Base-by-base conservation (phyloP, 2,329 filamentous ascomycete genomes). In the Penicillium janthinellum region DNA sequence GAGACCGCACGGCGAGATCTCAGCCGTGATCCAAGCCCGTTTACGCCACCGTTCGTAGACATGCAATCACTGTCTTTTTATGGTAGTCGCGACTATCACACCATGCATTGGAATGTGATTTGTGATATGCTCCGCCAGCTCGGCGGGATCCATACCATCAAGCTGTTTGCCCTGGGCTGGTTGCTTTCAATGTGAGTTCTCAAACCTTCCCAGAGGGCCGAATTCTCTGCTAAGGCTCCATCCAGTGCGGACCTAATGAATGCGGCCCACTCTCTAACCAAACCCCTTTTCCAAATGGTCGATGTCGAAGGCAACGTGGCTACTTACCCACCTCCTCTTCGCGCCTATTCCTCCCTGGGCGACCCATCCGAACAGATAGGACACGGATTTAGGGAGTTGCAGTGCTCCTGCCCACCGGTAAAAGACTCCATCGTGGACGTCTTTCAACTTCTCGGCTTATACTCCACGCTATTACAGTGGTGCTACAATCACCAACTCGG, bases 41-140 rank as follows among this genome's bases (percentile, higher is more conserved):
- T 54, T 10, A 42, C 28, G n/a, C 51, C 51, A 0, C 51, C 51
- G 10, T 54, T 54, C 12, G 15, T 44, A 17, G 38, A 54, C 12
- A 42, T 54, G 38, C 51, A 54, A 35, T 45, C 39, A 6, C 25
- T 54, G 25, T 54, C 51, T 17, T 54, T 54, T n/a, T 54, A 54
- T 22, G 39, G 39, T 5, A 45, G 39, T 37, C 39, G 39, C 11
- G 39, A 54, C 38, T 54, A 42, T 44, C 51, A 54, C 25, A 39
- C 37, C 22, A n/a, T 54, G 25, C 51, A 54, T 41, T 54, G 51
- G 51, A 31, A n/a, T 44, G 51, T 54, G 8, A 17, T 54, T 5
- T 20, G 4, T 20, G 31, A 54, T 20, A 31, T 54, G 25, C 10
- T 54, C 14, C 22, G 2, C 22, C 22, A 54, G 10, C 38, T 54